Conservation (phyloP, 2,329 filamentous ascomycete genomes). For the Cladophialophora psammophila region DNA sequence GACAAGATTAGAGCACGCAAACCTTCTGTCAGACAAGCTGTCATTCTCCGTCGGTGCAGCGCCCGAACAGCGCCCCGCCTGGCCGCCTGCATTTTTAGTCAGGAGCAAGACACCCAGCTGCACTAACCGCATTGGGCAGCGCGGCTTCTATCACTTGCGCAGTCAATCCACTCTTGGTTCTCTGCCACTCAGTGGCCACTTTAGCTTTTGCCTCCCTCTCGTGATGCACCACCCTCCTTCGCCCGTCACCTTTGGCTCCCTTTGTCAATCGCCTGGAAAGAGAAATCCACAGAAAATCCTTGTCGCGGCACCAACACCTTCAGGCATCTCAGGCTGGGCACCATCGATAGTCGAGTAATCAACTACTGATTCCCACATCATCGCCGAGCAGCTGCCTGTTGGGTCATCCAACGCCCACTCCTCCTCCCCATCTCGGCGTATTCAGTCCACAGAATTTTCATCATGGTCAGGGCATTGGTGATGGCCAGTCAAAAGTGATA, state of each 20-base stretch:
- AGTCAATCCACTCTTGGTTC: constrained; percentile 5
- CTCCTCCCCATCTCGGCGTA: not conserved
- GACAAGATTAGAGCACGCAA: not conserved
- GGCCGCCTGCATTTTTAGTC: constrained; percentile 17
- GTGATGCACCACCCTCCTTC: not conserved
- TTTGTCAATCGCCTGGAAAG: constrained; percentile 8
- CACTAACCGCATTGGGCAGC: constrained; percentile 2
- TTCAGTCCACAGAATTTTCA: not conserved
- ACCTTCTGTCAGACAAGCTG: not conserved
- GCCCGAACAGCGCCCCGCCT: constrained; percentile 2
- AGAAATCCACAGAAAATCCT: constrained; percentile 5
- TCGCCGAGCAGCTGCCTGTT: constrained; percentile 8
- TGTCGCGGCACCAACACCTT: not conserved
- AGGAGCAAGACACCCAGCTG: constrained; percentile 14
- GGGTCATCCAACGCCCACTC: constrained; percentile 9
- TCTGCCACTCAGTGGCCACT: constrained; percentile 7
- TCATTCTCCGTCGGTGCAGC: not conserved
- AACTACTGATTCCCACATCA: constrained; percentile 2
- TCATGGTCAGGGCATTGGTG: not conserved
- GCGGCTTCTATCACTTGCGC: constrained; percentile 1
- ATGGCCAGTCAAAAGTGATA: not conserved
- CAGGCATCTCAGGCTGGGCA: not conserved
- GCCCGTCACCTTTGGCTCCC: constrained; percentile 2
- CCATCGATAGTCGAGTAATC: not conserved
- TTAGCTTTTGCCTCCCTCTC: constrained; percentile 5